Base-by-base conservation (phyloP, 129 eudicot species). In the Heracleum sosnowskyi region DNA sequence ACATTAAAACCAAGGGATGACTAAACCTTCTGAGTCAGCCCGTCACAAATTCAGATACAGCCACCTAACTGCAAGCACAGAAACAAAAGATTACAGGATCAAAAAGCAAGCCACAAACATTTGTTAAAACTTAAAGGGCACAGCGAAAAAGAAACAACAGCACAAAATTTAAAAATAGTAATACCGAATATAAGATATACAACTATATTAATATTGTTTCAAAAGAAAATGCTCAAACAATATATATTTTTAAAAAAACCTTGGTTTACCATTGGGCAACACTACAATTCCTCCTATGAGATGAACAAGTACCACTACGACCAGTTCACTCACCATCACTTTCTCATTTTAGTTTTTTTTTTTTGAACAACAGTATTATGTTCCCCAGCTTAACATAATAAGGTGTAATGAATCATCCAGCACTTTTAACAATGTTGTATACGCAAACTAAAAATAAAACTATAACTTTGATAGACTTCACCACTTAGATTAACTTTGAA, bases 61-160 rank as follows among this genome's bases (percentile, higher is more conserved):
- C 95, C 97, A 84, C 96, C 96, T 89, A 90, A 84, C 96, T 90
- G 90, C 73, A 86, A 86, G 82, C 51, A n/a, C 47, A 60, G 31
- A 35, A 39, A 75, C 31, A 64, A 76, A 68, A 55, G 16, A 37
- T 34, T 28, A 63, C 29, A 1, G 4, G 29, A 28, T 74, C 57
- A 74, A 11, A 73, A 16, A 74, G 28, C n/a, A n/a, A 60, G 68
- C 68, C 33, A 7, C 29, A n/a, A 10, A n/a, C 53, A 41, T 11
- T 0, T 13, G 24, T 24, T 41, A 73, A 29, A 40, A n/a, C n/a
- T n/a, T n/a, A n/a, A 24, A 26, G 28, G 36, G 13, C 22, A 26
- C 3, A 0, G 22, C 22, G 16, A 73, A 39, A 35, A 40, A 18
- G 29, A 20, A 41, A 41, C 20, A n/a, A n/a, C 17, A 73, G 7